Conservation (phyloP, 495 filamentous ascomycete species). For the Hypomontagnella monticulosa region DNA sequence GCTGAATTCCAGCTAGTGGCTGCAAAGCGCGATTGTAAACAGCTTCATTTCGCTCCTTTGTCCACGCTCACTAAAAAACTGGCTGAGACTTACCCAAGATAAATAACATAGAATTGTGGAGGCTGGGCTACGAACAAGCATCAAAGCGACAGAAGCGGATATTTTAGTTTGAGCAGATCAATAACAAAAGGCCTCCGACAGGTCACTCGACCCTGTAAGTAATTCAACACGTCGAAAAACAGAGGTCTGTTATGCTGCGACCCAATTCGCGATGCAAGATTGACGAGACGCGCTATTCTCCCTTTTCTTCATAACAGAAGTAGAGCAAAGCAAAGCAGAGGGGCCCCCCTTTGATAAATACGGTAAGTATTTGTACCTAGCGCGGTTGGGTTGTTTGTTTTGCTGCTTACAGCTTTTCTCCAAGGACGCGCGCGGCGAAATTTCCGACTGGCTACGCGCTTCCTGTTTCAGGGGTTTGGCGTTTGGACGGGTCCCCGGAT, state of each 20-base stretch:
- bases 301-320: conserved; percentile 24
- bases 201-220: conserved; percentile 30
- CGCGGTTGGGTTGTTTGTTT: conserved; percentile 47
- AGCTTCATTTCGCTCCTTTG: conserved; percentile 18
- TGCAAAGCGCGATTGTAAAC: conserved; percentile 38
- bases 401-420: conserved; percentile 16
- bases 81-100: conserved; percentile 6
- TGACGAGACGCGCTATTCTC: conserved; percentile 29
- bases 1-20: conserved; percentile 24
- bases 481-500: conserved; percentile 32
- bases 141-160: conserved; percentile 3
- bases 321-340: conserved; percentile 13
- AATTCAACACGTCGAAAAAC: conserved; percentile 38
- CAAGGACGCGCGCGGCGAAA: conserved; percentile 37
- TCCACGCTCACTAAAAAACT: conserved; percentile 1
- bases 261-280: conserved; percentile 35
- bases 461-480: conserved; percentile 35
- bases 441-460: conserved; percentile 42
- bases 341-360: conserved; percentile 24
- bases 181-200: conserved; percentile 32
- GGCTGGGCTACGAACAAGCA: conserved; percentile 22
- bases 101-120: conserved; percentile 24
- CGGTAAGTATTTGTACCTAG: conserved; percentile 15
- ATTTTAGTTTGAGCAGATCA: conserved; percentile 27
- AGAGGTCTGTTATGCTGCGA: conserved; percentile 28